Base-by-base conservation (phyloP, 1,139 yeast genomes). In the Meyerozyma carpophila region DNA sequence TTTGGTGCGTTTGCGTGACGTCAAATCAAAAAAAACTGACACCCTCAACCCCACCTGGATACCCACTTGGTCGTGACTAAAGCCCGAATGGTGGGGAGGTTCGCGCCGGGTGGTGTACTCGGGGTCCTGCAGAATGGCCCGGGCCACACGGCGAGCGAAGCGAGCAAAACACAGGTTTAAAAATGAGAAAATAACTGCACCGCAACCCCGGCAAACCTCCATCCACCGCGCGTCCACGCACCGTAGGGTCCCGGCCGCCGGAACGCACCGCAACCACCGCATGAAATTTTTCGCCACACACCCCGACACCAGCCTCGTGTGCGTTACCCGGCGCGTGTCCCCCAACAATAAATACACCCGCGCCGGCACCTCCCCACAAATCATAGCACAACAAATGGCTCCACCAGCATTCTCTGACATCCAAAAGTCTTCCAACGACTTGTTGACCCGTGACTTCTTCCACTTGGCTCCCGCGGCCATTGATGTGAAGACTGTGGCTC, bases 401-500 rank as follows among this genome's bases (percentile, higher is more conserved):
- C 88, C 89, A 53, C 82, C 89, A 61, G 85, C 89, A 64, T 87
- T 81, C 77, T 81, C 95, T 56, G 96, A 89, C 70, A 85, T 91
- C 66, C 84, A 93, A 65, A 89, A 89, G 75, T 79, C 88, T 63
- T 79, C 94, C 72, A 88, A 87, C 77, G 95, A 86, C 72, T 81
- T 93, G 62, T 80, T 93, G 67, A 79, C 81, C 75, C 85, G 78
- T 72, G 98, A 93, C 71, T 93, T 89, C 82, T 94, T 79, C 85
- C 98, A 91, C 77, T 74, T 79, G 58, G 75, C 94, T 55, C 86
- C 93, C 53, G 94, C 94, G 55, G 74, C 94, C 50, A 79, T 93
- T 58, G 96, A 89, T 63, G 83, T 91, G 62, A 86, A 88, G 77
- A 84, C 98, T 56, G 79, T 80, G 57, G 96, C 98, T 59, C 96